Percentiles rank a stretch among this genome's conserved stretches.
Conservation (phyloP, 345 rosid genomes). For the Salix viminalis region DNA sequence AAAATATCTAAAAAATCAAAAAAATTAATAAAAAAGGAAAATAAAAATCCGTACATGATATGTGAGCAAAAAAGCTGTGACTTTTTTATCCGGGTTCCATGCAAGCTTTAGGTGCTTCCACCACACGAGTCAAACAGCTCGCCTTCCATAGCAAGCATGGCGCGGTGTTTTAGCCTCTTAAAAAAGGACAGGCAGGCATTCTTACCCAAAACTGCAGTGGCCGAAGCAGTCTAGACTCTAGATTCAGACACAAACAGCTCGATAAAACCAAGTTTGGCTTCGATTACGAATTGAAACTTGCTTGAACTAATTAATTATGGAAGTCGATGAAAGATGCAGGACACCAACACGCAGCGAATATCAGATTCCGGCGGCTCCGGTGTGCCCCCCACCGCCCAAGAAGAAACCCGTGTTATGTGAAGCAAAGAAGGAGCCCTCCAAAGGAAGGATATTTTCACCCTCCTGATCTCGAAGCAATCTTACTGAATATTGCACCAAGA, state of each 20-base stretch:
- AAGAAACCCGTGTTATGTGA: constrained; percentile 34
- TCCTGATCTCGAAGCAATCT: constrained; percentile 63
- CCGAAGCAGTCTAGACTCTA: not conserved
- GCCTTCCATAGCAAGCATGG: constrained; percentile 36
- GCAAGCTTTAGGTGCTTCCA: constrained; percentile 18
- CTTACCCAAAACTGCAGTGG: not conserved
- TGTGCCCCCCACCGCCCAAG: constrained; percentile 61
- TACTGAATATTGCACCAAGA: constrained; percentile 29
- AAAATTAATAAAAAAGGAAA: not conserved
- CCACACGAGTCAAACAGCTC: constrained; percentile 27
- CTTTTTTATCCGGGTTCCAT: constrained; percentile 5
- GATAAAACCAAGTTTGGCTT: not conserved
- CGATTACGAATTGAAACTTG: not conserved
- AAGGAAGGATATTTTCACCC: constrained; percentile 60
- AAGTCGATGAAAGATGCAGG: constrained; percentile 35
- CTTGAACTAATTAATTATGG: constrained; percentile 8
- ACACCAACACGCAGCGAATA: constrained; percentile 51
- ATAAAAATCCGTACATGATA: not conserved
- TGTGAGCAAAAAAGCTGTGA: not conserved
- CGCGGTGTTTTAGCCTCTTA: not conserved
- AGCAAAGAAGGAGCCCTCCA: constrained; percentile 36
- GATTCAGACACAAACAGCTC: not conserved
- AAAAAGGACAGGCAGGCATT: not conserved
- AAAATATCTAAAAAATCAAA: too few relatives aligned
- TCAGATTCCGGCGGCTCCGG: constrained; percentile 29